Evolutionary conservation across 495 filamentous ascomycete species (phyloP), one percentile per base, ranked within the genome.

Genomic region (Cairneyella variabilis): DNA sequence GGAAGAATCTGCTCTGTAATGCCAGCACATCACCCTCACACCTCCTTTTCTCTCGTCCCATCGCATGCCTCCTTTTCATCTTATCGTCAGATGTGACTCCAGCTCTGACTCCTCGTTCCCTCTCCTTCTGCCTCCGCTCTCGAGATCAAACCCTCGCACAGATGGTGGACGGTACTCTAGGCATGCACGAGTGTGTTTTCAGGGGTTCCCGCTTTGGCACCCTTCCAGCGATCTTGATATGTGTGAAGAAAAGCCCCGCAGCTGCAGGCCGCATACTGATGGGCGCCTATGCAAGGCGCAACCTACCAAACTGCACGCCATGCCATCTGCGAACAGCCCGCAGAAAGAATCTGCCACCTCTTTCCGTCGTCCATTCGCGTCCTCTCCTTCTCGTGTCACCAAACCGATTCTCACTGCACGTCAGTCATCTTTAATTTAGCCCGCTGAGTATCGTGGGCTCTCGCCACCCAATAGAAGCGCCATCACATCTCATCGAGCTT

Each of bases 391-490:
- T n/a, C n/a, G n/a, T n/a, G n/a, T n/a, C n/a, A n/a, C n/a, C n/a
- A n/a, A n/a, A n/a, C n/a, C n/a, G n/a, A n/a, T n/a, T n/a, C n/a
- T n/a, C n/a, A 14, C 1, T 21, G n/a, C 41, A 1, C 27, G 8
- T 4, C 22, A 23, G 21, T 45, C 6, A 45, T 8, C 41, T 22
- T 18, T 18, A 14, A 27, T 45, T 45, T 27, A 45, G 41, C 41
- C 41, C n/a, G n/a, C 10, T 45, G 6, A 27, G 17, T 26, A n/a
- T 50, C 47, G 47, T 50, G 47, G 47, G 3, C n/a, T 20, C 10
- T n/a, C 22, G 39, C 25, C 40, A 45, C 14, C 50, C 50, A 43
- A 42, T 41, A 9, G 38, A 53, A 43, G 50, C 38, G 14, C 27
- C 25, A 16, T 42, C 26, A 18, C 38, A 34, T 23, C 16, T 22